phyloP scores from a whole-genome alignment of 2,329 filamentous ascomycete species.

The Trichoderma lentiforme region DNA sequence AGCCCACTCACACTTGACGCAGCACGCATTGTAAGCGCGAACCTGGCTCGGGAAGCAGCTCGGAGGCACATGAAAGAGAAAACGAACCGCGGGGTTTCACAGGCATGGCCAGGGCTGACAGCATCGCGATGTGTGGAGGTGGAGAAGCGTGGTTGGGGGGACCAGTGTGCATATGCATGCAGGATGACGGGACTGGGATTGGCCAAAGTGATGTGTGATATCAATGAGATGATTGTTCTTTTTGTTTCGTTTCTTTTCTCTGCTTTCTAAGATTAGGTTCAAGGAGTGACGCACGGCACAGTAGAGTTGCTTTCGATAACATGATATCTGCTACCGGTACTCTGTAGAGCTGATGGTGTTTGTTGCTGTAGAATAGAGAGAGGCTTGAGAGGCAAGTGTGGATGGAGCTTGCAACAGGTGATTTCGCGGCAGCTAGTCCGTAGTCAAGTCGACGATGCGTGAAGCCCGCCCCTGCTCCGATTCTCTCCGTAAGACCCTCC shows the following conservation, averaged over 20 bases:
- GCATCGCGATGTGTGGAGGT: constrained; percentile 3
- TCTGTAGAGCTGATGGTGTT: background rate
- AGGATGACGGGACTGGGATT: background rate
- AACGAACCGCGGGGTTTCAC: background rate
- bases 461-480: constrained; percentile 12
- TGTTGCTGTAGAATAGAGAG: background rate
- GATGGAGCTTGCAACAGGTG: background rate
- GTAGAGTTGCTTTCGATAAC: background rate
- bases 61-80: background rate
- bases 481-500: constrained; percentile 13
- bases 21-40: background rate
- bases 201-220: background rate
- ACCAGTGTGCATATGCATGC: constrained; percentile 3
- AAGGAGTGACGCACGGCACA: no score
- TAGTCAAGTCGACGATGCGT: background rate
- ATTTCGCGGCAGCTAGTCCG: background rate
- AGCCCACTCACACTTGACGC: background rate
- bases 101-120: constrained; percentile 3
- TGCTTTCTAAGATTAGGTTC: background rate
- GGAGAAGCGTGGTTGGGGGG: background rate
- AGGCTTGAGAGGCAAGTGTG: background rate
- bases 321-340: background rate
- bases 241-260: background rate
- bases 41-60: background rate
- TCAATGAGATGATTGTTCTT: background rate